Percentiles rank a stretch among this genome's conserved stretches.
Evolutionary conservation across 495 filamentous ascomycete genomes (phyloP).

Genomic region (Pseudoneurospora amorphoporcata): DNA sequence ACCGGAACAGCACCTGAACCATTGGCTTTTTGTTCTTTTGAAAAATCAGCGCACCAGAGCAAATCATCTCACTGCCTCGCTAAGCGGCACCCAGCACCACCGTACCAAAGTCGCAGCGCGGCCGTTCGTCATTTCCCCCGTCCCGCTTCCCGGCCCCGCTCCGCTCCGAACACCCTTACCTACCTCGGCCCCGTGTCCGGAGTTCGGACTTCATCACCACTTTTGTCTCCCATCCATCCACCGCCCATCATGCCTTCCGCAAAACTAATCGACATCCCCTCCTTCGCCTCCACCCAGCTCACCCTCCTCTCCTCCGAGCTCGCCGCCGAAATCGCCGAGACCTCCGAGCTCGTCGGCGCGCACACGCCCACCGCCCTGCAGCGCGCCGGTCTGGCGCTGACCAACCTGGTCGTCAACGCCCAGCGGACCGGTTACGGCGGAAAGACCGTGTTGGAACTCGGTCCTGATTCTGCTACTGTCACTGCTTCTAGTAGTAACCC

Average conservation of each 20-base stretch:
- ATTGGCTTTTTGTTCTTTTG: background rate
- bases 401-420: constrained; percentile 62
- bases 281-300: constrained; percentile 73
- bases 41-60: background rate
- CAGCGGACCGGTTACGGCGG: constrained; percentile 90
- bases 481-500: background rate
- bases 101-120: background rate
- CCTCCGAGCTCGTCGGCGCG: constrained; percentile 56
- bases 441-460: constrained; percentile 73
- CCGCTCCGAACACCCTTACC: background rate
- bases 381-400: constrained; percentile 78
- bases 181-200: background rate
- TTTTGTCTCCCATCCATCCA: background rate
- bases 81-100: background rate
- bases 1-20: background rate
- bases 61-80: background rate
- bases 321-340: constrained; percentile 64
- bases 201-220: background rate
- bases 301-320: constrained; percentile 69
- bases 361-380: constrained; percentile 65
- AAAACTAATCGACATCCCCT: constrained; percentile 48
- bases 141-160: background rate
- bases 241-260: constrained; percentile 27
- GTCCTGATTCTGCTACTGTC: constrained; percentile 57
- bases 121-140: background rate